These are phyloP conservation scores for Penicillium taxi DNA, from an alignment of 495 filamentous ascomycete genomes.

Conservation along the genomic window DNA sequence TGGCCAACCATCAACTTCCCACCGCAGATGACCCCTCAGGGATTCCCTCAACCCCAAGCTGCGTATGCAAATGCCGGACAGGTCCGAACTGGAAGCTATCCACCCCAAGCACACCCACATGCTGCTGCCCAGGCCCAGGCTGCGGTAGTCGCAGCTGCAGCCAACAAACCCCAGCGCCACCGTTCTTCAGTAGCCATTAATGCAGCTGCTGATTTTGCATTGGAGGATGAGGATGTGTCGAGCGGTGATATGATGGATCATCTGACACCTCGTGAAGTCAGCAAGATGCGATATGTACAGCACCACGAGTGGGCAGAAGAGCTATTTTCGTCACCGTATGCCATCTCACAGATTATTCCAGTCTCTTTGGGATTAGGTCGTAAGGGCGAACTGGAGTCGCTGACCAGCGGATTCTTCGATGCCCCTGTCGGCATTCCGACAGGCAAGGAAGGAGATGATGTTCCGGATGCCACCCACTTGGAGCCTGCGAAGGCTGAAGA, in stretches of 20 bases:
- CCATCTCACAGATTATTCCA: slow-evolving; percentile 73
- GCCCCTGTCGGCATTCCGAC: slow-evolving; percentile 34
- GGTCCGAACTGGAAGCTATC: slow-evolving; percentile 34
- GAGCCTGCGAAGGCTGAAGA: slow-evolving; percentile 61
- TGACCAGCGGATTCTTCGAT: slow-evolving; percentile 76
- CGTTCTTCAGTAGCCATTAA: slow-evolving; percentile 28
- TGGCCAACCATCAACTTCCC: slow-evolving; percentile 83
- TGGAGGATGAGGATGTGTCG: slow-evolving; percentile 82
- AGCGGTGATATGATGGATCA: slow-evolving; percentile 82
- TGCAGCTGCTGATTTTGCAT: slow-evolving; percentile 43
- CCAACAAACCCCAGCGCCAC: slow-evolving; percentile 14
- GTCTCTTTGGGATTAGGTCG: slow-evolving; percentile 80
- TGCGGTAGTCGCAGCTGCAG: slow-evolving; percentile 22
- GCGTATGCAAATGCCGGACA: slow-evolving; percentile 25
- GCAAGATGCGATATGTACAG: slow-evolving; percentile 73
- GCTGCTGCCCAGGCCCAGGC: slow-evolving; percentile 23
- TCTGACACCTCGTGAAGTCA: slow-evolving; percentile 80
- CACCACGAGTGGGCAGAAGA: slow-evolving; percentile 99
- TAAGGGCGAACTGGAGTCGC: slow-evolving; percentile 69
- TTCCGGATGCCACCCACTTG: slow-evolving; percentile 51
- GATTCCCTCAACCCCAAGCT: slow-evolving; percentile 26
- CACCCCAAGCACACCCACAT: slow-evolving; percentile 24
- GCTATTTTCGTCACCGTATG: slow-evolving; percentile 80
- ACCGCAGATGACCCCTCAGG: slow-evolving; percentile 33
- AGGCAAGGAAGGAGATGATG: slow-evolving; percentile 28